Evolutionary conservation across 495 filamentous ascomycete genomes (phyloP).

Genomic region (Penicillium nucicola): DNA sequence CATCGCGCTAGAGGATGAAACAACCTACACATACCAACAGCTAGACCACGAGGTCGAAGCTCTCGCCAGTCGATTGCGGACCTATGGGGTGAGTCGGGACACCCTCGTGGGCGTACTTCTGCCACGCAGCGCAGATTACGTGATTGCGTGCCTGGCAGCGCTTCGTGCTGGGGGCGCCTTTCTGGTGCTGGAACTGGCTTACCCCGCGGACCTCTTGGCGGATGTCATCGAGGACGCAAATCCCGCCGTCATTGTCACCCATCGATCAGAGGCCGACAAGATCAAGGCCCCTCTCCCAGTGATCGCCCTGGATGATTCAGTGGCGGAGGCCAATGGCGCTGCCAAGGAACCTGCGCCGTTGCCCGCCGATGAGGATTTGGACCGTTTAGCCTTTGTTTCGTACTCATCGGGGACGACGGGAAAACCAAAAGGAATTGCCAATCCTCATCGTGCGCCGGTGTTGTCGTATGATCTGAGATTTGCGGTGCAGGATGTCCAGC

Average conservation of each 20-base stretch:
- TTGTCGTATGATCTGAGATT: constrained; percentile 65
- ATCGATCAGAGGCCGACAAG: constrained; percentile 50
- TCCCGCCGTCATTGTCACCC: constrained; percentile 60
- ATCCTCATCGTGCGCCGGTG: constrained; percentile 63
- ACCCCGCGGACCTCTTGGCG: constrained; percentile 59
- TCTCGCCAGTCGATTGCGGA: constrained; percentile 52
- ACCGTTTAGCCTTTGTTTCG: constrained; percentile 62
- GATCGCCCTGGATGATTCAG: constrained; percentile 52
- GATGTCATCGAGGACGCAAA: constrained; percentile 66
- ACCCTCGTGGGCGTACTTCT: constrained; percentile 62
- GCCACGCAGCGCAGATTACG: constrained; percentile 64
- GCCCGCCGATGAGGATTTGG: constrained; percentile 57
- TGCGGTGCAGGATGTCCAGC: constrained; percentile 55
- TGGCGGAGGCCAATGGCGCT: constrained; percentile 33
- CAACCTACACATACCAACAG: constrained; percentile 57
- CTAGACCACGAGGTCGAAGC: constrained; percentile 54
- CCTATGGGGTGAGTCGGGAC: constrained; percentile 59
- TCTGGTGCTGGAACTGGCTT: constrained; percentile 66
- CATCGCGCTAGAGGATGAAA: constrained; percentile 59
- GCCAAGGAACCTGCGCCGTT: constrained; percentile 37
- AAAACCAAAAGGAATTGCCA: constrained; percentile 67
- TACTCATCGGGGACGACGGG: constrained; percentile 68
- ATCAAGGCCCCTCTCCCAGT: constrained; percentile 53
- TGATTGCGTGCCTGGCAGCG: constrained; percentile 65
- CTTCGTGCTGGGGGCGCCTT: constrained; percentile 69